A percentile compares a stretch with the other conserved stretches of the same genome.
These are phyloP conservation scores for Aspergillus carlsbadensis DNA, from an alignment of 495 filamentous ascomycete species.

Conservation along the genomic window DNA sequence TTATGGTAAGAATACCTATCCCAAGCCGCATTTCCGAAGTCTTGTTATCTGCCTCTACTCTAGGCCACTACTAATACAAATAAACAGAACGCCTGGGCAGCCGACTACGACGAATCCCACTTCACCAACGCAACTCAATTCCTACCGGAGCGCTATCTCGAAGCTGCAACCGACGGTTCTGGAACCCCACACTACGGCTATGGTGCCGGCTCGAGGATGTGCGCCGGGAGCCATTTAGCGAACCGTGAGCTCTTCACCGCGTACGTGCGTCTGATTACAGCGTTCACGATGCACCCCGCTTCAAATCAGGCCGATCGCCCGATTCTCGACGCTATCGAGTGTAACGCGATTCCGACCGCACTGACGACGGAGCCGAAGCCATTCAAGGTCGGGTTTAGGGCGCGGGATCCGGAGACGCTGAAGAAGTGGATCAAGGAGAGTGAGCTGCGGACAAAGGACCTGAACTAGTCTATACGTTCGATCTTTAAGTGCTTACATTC, in stretches of 20 bases:
- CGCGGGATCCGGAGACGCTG: conserved; percentile 44
- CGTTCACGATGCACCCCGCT: conserved; percentile 55
- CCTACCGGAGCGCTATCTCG: conserved; percentile 65
- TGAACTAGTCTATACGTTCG: conserved; percentile 20
- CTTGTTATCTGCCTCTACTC: neutral
- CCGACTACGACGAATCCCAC: conserved; percentile 65
- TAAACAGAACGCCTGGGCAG: conserved; percentile 64
- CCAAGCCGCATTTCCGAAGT: too few species aligned
- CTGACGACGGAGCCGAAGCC: conserved; percentile 69
- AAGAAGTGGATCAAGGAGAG: conserved; percentile 54
- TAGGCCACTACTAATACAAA: neutral
- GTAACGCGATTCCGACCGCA: conserved; percentile 62
- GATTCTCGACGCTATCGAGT: conserved; percentile 59
- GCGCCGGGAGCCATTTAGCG: conserved; percentile 66
- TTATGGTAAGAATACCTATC: conserved; percentile 48
- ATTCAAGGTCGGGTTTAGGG: conserved; percentile 58
- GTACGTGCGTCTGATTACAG: conserved; percentile 65
- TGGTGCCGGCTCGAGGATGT: conserved; percentile 70
- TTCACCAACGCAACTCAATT: conserved; percentile 61
- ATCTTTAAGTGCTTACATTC: neutral
- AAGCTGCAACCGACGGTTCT: conserved; percentile 44
- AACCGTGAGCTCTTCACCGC: conserved; percentile 69
- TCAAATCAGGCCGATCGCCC: conserved; percentile 44
- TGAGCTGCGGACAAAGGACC: conserved; percentile 57
- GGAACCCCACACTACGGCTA: conserved; percentile 72